These are phyloP conservation scores for Canna indica DNA, from an alignment of 176 grass and related monocot genomes.

Conservation along the genomic window DNA sequence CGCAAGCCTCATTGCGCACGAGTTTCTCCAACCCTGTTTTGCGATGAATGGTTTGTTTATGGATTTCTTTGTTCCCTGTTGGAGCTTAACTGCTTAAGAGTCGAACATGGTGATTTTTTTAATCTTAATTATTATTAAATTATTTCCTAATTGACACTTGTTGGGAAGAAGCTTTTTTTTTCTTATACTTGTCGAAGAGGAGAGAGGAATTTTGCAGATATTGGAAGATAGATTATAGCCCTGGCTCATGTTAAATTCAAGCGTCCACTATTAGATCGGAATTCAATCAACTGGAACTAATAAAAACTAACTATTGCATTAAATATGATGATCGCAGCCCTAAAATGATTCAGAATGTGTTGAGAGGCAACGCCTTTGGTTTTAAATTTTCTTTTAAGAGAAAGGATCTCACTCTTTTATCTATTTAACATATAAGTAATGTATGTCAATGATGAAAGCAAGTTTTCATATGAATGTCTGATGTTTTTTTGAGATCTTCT, in stretches of 20 bases:
- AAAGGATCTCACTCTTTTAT: not conserved
- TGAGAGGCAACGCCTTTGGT: not conserved
- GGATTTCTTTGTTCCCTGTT: no score
- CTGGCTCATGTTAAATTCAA: not conserved
- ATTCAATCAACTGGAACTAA: not conserved
- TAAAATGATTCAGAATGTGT: not conserved
- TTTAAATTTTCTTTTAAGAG: not conserved
- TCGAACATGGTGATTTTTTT: not conserved
- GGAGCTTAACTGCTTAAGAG: no score
- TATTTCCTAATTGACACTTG: not conserved
- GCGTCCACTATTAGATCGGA: not conserved
- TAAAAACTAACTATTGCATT: no score
- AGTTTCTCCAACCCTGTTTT: no score
- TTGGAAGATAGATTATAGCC: not conserved
- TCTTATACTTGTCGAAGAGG: no score
- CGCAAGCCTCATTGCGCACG: no score
- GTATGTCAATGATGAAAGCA: not conserved
- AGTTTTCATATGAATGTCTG: not conserved
- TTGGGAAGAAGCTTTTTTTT: not conserved
- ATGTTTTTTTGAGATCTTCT: slow-evolving; percentile 2
- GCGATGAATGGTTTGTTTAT: not conserved
- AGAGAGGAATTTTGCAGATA: not conserved
- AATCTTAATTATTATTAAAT: not conserved
- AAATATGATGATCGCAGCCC: no score
- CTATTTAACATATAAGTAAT: not conserved